Evolutionary conservation across 192 early-diverging fungal genomes (phyloP).

Genomic region (Glomus cerebriforme): DNA sequence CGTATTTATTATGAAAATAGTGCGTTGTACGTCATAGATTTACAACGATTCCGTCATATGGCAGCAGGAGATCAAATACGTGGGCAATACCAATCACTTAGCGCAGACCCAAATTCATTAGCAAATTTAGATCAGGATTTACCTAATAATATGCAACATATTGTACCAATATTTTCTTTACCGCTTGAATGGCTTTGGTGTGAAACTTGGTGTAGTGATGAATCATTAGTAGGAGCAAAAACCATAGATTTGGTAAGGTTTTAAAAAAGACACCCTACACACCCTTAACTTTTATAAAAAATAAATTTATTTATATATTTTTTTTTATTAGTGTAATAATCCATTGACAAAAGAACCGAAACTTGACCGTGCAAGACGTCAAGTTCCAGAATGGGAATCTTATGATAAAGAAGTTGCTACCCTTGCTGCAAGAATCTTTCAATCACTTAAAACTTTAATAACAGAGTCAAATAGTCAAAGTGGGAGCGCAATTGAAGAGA

Average conservation of each 20-base stretch:
- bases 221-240: slow-evolving; percentile 79
- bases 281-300: not conserved
- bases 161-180: slow-evolving; percentile 88
- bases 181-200: slow-evolving; percentile 99
- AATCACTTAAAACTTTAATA: not conserved
- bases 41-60: slow-evolving; percentile 87
- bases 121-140: slow-evolving; percentile 98
- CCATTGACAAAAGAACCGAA: slow-evolving; percentile 99
- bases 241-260: slow-evolving; percentile 94
- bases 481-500: too few species aligned
- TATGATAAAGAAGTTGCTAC: slow-evolving; percentile 73
- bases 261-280: not conserved
- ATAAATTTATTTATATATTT: not conserved
- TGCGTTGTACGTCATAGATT: slow-evolving; percentile 95
- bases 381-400: slow-evolving; percentile 92
- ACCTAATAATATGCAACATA: slow-evolving; percentile 94
- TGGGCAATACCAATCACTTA: slow-evolving; percentile 90
- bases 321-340: slow-evolving; percentile 84
- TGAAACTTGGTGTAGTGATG: slow-evolving; percentile 97
- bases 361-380: slow-evolving; percentile 85
- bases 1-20: slow-evolving; percentile 35
- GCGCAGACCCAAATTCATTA: slow-evolving; percentile 82
- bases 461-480: too few species aligned
- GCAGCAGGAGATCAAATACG: slow-evolving; percentile 93
- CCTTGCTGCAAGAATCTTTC: slow-evolving; percentile 36